These are phyloP conservation scores for Hanseniaspora mollemarum DNA, from an alignment of 805 yeast species.

Conservation along the genomic window DNA sequence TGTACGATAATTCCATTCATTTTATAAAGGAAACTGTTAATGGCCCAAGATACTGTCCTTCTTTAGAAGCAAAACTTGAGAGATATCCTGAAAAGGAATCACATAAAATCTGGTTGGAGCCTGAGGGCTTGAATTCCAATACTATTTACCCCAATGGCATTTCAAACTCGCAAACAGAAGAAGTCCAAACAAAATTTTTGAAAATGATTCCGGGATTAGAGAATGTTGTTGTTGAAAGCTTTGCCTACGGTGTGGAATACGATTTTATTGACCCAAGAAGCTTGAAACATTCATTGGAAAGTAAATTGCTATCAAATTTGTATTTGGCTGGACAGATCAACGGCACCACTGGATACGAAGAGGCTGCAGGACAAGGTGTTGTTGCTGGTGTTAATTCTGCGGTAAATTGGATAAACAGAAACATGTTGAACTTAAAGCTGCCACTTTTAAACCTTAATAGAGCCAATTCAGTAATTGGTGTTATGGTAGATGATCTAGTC, in stretches of 20 bases:
- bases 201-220: conserved; percentile 78
- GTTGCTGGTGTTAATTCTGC: conserved; percentile 96
- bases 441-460: conserved; percentile 44
- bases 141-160: conserved; percentile 95
- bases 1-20: conserved; percentile 68
- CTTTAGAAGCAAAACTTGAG: conserved; percentile 78
- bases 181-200: conserved; percentile 67
- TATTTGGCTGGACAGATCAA: conserved; percentile 94
- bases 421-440: conserved; percentile 26
- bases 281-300: conserved; percentile 62
- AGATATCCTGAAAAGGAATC: conserved; percentile 63
- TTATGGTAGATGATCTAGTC: conserved; percentile 81
- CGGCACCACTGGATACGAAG: conserved; percentile 98
- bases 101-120: conserved; percentile 90
- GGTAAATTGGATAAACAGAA: conserved; percentile 32
- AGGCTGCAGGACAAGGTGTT: conserved; percentile 94
- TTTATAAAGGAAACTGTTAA: conserved; percentile 76
- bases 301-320: conserved; percentile 65
- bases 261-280: conserved; percentile 94
- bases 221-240: conserved; percentile 76
- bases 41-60: conserved; percentile 97
- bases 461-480: conserved; percentile 84
- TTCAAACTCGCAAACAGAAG: conserved; percentile 91
- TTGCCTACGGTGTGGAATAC: conserved; percentile 98
- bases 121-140: conserved; percentile 81